Percentiles rank a stretch among this genome's conserved stretches.
phyloP scores from a whole-genome alignment of 2,329 filamentous ascomycete genomes.

The Sporothrix humicola region DNA sequence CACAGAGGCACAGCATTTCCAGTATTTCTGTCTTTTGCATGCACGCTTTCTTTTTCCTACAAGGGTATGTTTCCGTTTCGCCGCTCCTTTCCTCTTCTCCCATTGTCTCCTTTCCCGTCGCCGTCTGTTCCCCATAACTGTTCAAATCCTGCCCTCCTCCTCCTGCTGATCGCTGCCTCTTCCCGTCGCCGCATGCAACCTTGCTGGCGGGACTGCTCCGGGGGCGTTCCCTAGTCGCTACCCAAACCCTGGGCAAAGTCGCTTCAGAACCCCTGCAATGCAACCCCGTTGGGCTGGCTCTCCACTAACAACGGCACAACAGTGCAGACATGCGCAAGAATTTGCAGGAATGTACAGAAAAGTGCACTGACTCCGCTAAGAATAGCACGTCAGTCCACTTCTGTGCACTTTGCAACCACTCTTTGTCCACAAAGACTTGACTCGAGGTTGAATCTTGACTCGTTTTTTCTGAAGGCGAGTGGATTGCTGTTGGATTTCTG shows the following conservation, averaged over 20 bases:
- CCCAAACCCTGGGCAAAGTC: neutral
- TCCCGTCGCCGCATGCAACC: slow-evolving; percentile 13
- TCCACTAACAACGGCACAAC: neutral
- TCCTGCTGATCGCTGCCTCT: slow-evolving; percentile 25
- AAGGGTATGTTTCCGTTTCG: neutral
- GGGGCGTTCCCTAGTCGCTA: neutral
- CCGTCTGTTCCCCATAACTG: neutral
- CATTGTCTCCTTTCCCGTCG: neutral
- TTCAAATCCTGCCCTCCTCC: neutral
- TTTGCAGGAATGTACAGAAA: neutral
- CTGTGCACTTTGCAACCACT: neutral
- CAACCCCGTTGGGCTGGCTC: neutral
- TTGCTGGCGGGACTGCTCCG: neutral
- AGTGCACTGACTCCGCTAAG: slow-evolving; percentile 1
- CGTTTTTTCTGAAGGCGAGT: neutral
- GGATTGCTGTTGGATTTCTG: neutral
- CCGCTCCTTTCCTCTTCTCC: neutral
- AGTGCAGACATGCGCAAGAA: neutral
- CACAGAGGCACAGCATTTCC: neutral
- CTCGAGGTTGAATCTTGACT: no score
- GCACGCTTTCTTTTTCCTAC: neutral
- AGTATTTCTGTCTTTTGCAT: neutral
- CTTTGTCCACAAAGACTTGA: no score
- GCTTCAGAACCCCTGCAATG: neutral
- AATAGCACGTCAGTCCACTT: neutral